phyloP scores from a whole-genome alignment of 306 rosid genomes.

The Malus sylvestris region DNA sequence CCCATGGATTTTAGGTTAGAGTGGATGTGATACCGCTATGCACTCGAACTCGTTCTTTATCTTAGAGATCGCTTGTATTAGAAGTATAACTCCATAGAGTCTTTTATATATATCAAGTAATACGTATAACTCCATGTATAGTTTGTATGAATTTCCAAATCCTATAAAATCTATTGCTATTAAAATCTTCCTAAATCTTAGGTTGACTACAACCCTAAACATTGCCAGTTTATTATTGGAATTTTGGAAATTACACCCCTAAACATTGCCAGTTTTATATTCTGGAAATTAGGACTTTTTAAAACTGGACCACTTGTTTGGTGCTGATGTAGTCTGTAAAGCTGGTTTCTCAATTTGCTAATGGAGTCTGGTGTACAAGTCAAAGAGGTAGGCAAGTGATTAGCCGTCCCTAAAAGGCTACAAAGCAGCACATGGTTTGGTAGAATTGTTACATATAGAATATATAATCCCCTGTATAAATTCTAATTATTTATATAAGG shows the following conservation, averaged over 20 bases:
- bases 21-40: too few species aligned
- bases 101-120: too few species aligned
- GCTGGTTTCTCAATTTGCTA: neutral
- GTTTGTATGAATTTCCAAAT: too few species aligned
- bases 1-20: neutral
- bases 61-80: too few species aligned
- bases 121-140: too few species aligned
- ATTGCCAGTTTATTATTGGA: neutral
- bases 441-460: neutral
- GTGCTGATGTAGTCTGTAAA: neutral
- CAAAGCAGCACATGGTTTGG: neutral
- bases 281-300: neutral
- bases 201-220: too few species aligned
- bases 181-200: too few species aligned
- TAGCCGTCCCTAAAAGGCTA: slow-evolving; percentile 20
- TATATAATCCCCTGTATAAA: neutral
- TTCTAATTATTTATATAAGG: neutral
- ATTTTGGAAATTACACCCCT: neutral
- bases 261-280: too few species aligned
- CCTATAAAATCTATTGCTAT: too few species aligned
- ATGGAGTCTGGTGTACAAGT: neutral
- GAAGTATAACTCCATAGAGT: too few species aligned
- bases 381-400: slow-evolving; percentile 35
- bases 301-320: neutral
- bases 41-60: too few species aligned